A percentile compares a stretch with the other conserved stretches of the same genome.
Evolutionary conservation across 495 filamentous ascomycete species (phyloP).

Genomic region (Entonaema liquescens): DNA sequence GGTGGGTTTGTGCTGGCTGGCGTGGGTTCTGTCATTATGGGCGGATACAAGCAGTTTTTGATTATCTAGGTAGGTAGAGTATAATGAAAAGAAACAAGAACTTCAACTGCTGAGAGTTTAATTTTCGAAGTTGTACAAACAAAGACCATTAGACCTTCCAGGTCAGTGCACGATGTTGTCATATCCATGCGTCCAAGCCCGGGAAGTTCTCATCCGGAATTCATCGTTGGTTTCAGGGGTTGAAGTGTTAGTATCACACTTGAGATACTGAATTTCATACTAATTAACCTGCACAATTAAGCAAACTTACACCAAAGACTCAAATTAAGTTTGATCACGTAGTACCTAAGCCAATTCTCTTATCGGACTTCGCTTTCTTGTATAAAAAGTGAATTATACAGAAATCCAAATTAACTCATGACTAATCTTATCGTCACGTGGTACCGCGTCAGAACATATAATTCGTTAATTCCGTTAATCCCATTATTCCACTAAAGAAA

Average conservation of each 20-base stretch:
- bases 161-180: background rate
- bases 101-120: background rate
- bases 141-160: background rate
- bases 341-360: too few species aligned
- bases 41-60: too few species aligned
- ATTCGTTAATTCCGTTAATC: too few species aligned
- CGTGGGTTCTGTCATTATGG: conserved; percentile 36
- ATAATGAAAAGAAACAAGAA: background rate
- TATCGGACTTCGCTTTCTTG: too few species aligned
- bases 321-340: background rate
- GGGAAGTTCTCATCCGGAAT: conserved; percentile 30
- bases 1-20: conserved; percentile 2
- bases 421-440: background rate
- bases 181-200: conserved; percentile 22
- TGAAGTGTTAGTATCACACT: background rate
- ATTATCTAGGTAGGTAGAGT: background rate
- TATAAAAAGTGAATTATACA: too few species aligned
- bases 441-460: background rate
- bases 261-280: too few species aligned
- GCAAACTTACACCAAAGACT: background rate
- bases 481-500: too few species aligned
- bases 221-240: conserved; percentile 4
- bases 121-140: background rate
- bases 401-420: background rate
- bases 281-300: background rate